Conservation (phyloP, 163 green algal species). For the Chloroidium sp. region DNA sequence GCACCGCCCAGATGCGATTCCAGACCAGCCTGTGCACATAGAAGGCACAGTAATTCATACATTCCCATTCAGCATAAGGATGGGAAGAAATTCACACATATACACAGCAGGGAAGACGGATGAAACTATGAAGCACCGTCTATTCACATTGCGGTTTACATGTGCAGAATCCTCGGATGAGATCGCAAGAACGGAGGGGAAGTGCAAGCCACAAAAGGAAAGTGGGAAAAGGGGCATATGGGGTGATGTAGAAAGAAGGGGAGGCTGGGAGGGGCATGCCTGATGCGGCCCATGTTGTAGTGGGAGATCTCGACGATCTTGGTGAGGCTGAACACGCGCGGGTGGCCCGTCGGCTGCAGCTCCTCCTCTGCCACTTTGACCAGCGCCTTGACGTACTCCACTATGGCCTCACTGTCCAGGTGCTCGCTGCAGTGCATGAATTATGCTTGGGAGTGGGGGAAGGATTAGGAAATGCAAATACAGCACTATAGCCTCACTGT, state of each 20-base stretch:
- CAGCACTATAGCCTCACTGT: constrained; percentile 79
- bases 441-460: background rate
- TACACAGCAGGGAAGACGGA: background rate
- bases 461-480: constrained; percentile 83
- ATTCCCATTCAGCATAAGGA: background rate
- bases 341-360: constrained; percentile 53
- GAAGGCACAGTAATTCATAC: background rate
- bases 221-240: background rate
- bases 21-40: constrained; percentile 76
- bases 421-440: constrained; percentile 43
- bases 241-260: too few species aligned
- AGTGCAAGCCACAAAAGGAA: background rate
- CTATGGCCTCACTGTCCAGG: constrained; percentile 79
- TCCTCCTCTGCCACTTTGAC: constrained; percentile 75
- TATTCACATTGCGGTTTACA: background rate
- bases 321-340: constrained; percentile 82
- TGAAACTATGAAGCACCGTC: background rate
- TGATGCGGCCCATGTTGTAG: constrained; percentile 97
- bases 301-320: constrained; percentile 96
- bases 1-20: constrained; percentile 78
- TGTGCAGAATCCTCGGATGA: background rate
- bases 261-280: constrained; percentile 19
- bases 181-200: background rate
- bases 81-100: background rate
- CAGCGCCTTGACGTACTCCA: constrained; percentile 87